Percentiles rank a stretch among this genome's conserved stretches.
phyloP scores from a whole-genome alignment of 768 basidiomycete genomes.

The Tulasnella sp. region DNA sequence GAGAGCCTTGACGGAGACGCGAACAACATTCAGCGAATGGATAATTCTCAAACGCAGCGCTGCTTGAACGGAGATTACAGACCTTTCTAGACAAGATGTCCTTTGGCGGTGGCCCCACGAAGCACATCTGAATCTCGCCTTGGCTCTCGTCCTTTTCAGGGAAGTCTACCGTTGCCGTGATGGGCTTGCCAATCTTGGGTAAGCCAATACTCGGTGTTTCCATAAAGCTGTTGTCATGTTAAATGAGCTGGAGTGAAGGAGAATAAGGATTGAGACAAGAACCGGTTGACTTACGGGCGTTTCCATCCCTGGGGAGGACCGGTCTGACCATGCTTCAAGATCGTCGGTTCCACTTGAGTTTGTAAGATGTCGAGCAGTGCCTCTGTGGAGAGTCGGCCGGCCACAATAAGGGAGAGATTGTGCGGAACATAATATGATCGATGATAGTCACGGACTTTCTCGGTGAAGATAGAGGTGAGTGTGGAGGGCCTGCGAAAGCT shows the following conservation, averaged over 20 bases:
- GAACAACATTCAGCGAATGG: too few relatives aligned
- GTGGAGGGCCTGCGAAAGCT: too few relatives aligned
- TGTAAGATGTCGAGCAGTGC: conserved; percentile 77
- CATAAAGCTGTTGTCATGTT: conserved; percentile 40
- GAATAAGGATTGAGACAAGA: background rate
- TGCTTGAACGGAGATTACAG: background rate
- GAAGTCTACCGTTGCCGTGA: conserved; percentile 70
- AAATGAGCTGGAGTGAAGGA: background rate
- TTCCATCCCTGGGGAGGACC: conserved; percentile 81
- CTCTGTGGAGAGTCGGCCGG: conserved; percentile 70
- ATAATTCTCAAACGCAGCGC: conserved; percentile 4
- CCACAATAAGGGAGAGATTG: conserved; percentile 80
- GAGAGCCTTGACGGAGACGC: conserved; percentile 47
- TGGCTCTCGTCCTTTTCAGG: conserved; percentile 94
- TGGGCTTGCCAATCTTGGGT: conserved; percentile 40
- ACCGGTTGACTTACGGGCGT: conserved; percentile 46
- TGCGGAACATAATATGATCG: conserved; percentile 84
- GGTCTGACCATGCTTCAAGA: conserved; percentile 62
- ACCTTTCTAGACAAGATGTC: conserved; percentile 67
- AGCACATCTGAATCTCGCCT: conserved; percentile 72
- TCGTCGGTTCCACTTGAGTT: conserved; percentile 67
- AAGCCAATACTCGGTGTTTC: conserved; percentile 71
- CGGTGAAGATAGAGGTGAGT: background rate
- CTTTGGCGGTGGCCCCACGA: conserved; percentile 65
- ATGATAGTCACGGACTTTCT: conserved; percentile 79